Percentiles rank a stretch among this genome's conserved stretches.
Evolutionary conservation across 1,139 yeast species (phyloP).

Genomic region (Scheffersomyces segobiensis): DNA sequence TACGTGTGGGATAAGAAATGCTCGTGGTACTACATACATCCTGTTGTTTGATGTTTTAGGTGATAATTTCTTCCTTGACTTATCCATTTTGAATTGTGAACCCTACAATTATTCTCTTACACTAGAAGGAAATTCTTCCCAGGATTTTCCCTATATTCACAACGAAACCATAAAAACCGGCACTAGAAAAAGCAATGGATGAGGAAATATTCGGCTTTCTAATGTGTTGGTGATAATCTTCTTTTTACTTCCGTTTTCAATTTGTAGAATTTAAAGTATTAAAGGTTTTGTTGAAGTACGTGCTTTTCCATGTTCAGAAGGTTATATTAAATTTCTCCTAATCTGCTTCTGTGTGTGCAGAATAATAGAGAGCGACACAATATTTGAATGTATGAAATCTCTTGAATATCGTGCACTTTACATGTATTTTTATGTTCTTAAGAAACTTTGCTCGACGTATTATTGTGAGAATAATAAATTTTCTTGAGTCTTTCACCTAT

Average conservation of each 20-base stretch:
- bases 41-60: not conserved
- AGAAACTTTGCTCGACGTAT: too few species aligned
- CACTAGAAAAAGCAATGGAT: not conserved
- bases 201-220: not conserved
- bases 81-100: not conserved
- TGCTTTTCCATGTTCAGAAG: too few species aligned
- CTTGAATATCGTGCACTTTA: too few species aligned
- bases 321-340: too few species aligned
- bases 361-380: too few species aligned
- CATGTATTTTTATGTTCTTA: too few species aligned
- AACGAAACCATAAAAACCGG: not conserved
- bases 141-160: not conserved
- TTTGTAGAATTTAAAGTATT: too few species aligned
- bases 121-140: not conserved
- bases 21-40: not conserved
- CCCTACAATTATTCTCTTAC: not conserved
- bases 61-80: not conserved
- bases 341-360: too few species aligned
- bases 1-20: not conserved
- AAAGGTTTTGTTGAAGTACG: not conserved
- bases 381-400: too few species aligned
- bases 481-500: too few species aligned
- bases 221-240: too few species aligned
- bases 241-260: not conserved
- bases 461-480: too few species aligned